Percentiles rank a stretch among this genome's conserved stretches.
Evolutionary conservation across 2,329 filamentous ascomycete genomes (phyloP).

Genomic region (Aspergillus luchuensis): DNA sequence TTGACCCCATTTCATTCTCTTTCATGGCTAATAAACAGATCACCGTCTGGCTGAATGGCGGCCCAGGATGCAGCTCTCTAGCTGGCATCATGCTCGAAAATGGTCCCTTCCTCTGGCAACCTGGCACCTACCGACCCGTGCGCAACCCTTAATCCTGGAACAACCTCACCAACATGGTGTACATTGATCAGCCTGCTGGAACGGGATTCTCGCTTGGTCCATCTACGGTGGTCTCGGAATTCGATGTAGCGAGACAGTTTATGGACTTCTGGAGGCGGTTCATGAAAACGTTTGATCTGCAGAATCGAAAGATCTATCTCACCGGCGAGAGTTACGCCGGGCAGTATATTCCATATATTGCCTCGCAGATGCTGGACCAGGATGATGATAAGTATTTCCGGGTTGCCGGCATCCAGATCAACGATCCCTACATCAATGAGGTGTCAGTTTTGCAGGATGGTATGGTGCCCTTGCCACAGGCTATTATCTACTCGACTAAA

Average conservation of each 20-base stretch:
- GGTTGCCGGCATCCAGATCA: constrained; percentile 68
- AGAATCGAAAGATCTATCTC: constrained; percentile 70
- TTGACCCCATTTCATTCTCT: neutral
- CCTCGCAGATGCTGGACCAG: constrained; percentile 69
- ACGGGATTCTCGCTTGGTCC: constrained; percentile 70
- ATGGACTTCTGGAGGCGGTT: constrained; percentile 77
- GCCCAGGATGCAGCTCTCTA: constrained; percentile 58
- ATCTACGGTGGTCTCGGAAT: constrained; percentile 64
- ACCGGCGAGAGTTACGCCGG: constrained; percentile 73
- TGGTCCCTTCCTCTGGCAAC: constrained; percentile 70
- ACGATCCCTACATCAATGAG: constrained; percentile 68
- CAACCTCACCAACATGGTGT: constrained; percentile 74
- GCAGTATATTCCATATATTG: constrained; percentile 70
- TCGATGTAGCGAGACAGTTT: constrained; percentile 70
- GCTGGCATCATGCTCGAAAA: constrained; percentile 73
- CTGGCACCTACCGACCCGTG: constrained; percentile 66
- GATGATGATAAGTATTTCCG: constrained; percentile 69
- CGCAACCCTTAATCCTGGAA: constrained; percentile 70
- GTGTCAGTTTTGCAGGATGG: constrained; percentile 54
- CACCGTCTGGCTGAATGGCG: constrained; percentile 52
- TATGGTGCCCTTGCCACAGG: constrained; percentile 18
- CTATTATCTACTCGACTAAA: no score
- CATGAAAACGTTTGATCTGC: constrained; percentile 67
- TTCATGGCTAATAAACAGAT: constrained; percentile 23
- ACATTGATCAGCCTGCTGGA: constrained; percentile 50